Evolutionary conservation across 1,284 basidiomycete genomes (phyloP).

Genomic region (Afroboletus lepidellus): DNA sequence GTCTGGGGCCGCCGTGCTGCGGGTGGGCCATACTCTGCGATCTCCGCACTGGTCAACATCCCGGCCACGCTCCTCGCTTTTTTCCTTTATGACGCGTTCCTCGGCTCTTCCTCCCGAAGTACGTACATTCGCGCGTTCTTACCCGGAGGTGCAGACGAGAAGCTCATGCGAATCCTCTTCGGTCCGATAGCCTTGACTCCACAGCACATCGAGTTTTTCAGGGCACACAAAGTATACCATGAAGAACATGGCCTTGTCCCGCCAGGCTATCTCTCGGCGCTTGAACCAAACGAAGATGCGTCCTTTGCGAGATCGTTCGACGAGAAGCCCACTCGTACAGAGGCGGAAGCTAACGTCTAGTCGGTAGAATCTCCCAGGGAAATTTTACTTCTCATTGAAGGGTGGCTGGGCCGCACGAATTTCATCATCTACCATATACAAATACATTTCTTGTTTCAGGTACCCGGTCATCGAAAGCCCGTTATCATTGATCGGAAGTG

Average conservation of each 20-base stretch:
- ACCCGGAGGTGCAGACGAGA: neutral
- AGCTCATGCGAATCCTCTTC: conserved; percentile 12
- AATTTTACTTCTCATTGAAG: conserved; percentile 3
- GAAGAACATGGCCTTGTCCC: conserved; percentile 29
- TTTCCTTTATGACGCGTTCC: conserved; percentile 51
- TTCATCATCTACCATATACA: conserved; percentile 9
- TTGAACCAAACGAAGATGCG: conserved; percentile 8
- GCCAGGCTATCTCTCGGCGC: conserved; percentile 18
- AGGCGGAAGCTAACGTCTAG: conserved; percentile 18
- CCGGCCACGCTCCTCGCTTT: conserved; percentile 55
- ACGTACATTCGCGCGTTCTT: conserved; percentile 16
- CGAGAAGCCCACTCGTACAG: conserved; percentile 6
- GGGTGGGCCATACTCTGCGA: conserved; percentile 60
- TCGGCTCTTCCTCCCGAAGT: conserved; percentile 36
- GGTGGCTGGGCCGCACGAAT: neutral
- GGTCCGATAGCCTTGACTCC: conserved; percentile 24
- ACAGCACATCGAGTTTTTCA: conserved; percentile 22
- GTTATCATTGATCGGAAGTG: neutral
- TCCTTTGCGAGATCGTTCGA: conserved; percentile 14
- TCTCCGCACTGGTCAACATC: conserved; percentile 65
- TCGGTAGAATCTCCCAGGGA: neutral
- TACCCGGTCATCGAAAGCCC: neutral
- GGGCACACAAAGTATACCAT: conserved; percentile 23
- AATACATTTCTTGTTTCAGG: conserved; percentile 8
- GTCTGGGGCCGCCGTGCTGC: conserved; percentile 56